phyloP scores from a whole-genome alignment of 352 stramenopile genomes.

The Phytophthora brassicae region DNA sequence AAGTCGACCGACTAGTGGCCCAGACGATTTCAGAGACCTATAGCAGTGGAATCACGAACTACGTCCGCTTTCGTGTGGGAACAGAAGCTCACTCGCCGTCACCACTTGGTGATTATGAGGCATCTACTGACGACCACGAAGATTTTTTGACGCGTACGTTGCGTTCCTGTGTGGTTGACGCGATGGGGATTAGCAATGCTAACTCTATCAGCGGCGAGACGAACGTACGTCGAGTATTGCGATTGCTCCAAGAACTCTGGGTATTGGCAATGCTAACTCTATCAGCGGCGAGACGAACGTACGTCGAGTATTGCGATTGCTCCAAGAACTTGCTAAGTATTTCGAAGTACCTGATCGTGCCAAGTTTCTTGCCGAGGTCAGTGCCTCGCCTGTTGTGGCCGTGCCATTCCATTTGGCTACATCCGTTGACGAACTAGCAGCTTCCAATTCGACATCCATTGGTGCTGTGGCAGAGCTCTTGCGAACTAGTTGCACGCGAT shows the following conservation, averaged over 20 bases:
- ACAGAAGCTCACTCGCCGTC: background rate
- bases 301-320: constrained; percentile 29
- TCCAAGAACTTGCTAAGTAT: constrained; percentile 25
- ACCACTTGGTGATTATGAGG: background rate
- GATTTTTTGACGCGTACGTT: constrained; percentile 26
- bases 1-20: constrained; percentile 20
- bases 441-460: constrained; percentile 21
- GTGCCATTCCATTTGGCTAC: background rate
- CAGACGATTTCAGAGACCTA: constrained; percentile 24
- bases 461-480: constrained; percentile 33
- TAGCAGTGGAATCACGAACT: constrained; percentile 13
- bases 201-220: constrained; percentile 13
- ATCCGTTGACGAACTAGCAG: constrained; percentile 17
- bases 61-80: constrained; percentile 20
- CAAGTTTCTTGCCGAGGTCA: constrained; percentile 3
- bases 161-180: constrained; percentile 28
- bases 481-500: constrained; percentile 27
- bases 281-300: constrained; percentile 14
- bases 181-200: constrained; percentile 13
- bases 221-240: constrained; percentile 25
- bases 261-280: constrained; percentile 1
- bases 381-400: background rate
- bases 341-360: constrained; percentile 18
- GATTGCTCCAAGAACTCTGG: constrained; percentile 34
- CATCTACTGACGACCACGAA: constrained; percentile 12